Evolutionary conservation across 2,329 filamentous ascomycete species (phyloP).

Genomic region (Xylariaceae sp.): DNA sequence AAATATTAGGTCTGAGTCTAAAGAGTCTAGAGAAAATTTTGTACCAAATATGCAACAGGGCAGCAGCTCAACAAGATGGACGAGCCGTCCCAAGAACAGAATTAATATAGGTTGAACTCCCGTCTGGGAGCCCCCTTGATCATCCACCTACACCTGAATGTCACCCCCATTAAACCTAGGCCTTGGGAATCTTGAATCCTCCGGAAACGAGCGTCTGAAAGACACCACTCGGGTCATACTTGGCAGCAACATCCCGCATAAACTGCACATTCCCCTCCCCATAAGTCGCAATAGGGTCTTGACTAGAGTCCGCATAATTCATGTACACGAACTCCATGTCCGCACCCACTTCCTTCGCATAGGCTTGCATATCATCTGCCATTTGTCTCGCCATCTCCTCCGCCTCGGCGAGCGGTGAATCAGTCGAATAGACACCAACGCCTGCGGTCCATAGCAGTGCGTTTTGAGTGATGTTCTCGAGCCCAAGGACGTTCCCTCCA

Average conservation of each 20-base stretch:
- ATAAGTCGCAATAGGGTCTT: conserved; percentile 29
- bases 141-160: too few relatives aligned
- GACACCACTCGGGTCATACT: conserved; percentile 27
- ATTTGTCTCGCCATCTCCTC: conserved; percentile 14
- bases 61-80: too few relatives aligned
- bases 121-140: too few relatives aligned
- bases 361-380: conserved; percentile 16
- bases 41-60: too few relatives aligned
- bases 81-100: too few relatives aligned
- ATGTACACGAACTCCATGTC: conserved; percentile 29
- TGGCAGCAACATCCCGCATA: conserved; percentile 24
- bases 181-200: conserved; percentile 30
- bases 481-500: conserved; percentile 27
- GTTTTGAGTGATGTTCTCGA: conserved; percentile 19
- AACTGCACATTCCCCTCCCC: conserved; percentile 23
- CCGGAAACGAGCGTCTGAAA: conserved; percentile 31
- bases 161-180: too few relatives aligned
- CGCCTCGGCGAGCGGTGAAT: conserved; percentile 15
- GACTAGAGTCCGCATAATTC: conserved; percentile 29
- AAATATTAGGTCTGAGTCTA: too few relatives aligned
- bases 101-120: too few relatives aligned
- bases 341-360: conserved; percentile 18
- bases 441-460: conserved; percentile 21
- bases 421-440: conserved; percentile 11
- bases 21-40: too few relatives aligned